Conservation (phyloP, 2,329 filamentous ascomycete genomes). For the Verticillium isaacii region DNA sequence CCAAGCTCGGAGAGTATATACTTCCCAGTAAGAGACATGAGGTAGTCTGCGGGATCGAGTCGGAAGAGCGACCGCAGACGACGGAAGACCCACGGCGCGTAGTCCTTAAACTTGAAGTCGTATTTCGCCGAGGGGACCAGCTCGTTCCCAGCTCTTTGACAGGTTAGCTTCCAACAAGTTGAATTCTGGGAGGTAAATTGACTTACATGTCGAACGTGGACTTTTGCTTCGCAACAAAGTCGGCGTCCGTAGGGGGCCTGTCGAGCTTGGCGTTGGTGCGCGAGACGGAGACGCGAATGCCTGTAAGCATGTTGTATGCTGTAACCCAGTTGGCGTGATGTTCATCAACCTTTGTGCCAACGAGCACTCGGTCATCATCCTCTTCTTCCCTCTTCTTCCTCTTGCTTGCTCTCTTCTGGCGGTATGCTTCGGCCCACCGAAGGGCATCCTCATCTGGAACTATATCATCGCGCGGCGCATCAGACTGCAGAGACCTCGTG, state of each 20-base stretch:
- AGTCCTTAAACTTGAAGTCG: slow-evolving; percentile 99
- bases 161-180: slow-evolving; percentile 27
- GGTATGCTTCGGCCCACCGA: slow-evolving; percentile 88
- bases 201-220: slow-evolving; percentile 96
- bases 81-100: slow-evolving; percentile 98
- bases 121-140: slow-evolving; percentile 97
- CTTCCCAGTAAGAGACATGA: slow-evolving; percentile 97
- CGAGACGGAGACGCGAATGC: slow-evolving; percentile 94
- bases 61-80: slow-evolving; percentile 83
- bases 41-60: slow-evolving; percentile 92
- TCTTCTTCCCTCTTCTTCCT: slow-evolving; percentile 77
- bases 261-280: slow-evolving; percentile 96
- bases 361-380: slow-evolving; percentile 89
- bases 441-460: slow-evolving; percentile 85
- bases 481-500: slow-evolving; percentile 81
- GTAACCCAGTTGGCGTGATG: slow-evolving; percentile 96
- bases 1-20: slow-evolving; percentile 97
- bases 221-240: slow-evolving; percentile 93
- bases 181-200: not conserved
- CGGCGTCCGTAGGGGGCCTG: slow-evolving; percentile 79
- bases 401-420: slow-evolving; percentile 86
- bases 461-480: slow-evolving; percentile 77
- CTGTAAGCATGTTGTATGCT: slow-evolving; percentile 99
- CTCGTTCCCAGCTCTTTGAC: slow-evolving; percentile 80
- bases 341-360: slow-evolving; percentile 97